Evolutionary conservation across 2,329 filamentous ascomycete genomes (phyloP).

Genomic region (Aspergillus brunneoviolaceus): DNA sequence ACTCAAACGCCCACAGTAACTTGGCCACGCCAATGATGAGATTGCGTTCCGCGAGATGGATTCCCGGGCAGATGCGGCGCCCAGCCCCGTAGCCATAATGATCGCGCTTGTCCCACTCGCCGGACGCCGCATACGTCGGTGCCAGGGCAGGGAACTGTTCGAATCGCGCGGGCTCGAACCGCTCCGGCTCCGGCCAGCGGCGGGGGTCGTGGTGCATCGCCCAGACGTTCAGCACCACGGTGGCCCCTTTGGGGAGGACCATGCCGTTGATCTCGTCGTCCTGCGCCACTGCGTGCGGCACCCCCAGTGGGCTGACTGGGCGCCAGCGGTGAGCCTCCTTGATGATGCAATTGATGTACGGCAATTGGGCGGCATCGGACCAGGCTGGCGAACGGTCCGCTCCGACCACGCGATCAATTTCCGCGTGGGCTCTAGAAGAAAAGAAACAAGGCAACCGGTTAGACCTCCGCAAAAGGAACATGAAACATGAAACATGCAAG

Average conservation of each 20-base stretch:
- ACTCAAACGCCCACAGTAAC: slow-evolving; percentile 51
- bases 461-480: too few species aligned
- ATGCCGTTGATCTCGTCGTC: slow-evolving; percentile 46
- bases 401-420: slow-evolving; percentile 53
- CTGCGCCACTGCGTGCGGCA: slow-evolving; percentile 47
- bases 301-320: slow-evolving; percentile 54
- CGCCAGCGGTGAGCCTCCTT: slow-evolving; percentile 60
- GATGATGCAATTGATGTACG: slow-evolving; percentile 55
- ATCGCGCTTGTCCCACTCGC: slow-evolving; percentile 32
- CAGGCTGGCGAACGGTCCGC: slow-evolving; percentile 47
- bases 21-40: slow-evolving; percentile 50
- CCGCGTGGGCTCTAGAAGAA: slow-evolving; percentile 44
- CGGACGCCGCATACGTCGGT: slow-evolving; percentile 32
- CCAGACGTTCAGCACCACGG: slow-evolving; percentile 46
- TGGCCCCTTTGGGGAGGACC: slow-evolving; percentile 49
- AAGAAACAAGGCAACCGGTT: not conserved
- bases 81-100: slow-evolving; percentile 33
- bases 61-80: slow-evolving; percentile 29
- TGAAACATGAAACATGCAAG: too few species aligned
- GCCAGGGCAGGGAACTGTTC: slow-evolving; percentile 23
- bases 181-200: slow-evolving; percentile 36
- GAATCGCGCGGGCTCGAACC: slow-evolving; percentile 36
- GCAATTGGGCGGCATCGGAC: slow-evolving; percentile 50
- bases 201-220: slow-evolving; percentile 50
- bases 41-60: slow-evolving; percentile 55